Base-by-base conservation (phyloP, 192 early-diverging fungal genomes). In the Dimargaris cristalligena region DNA sequence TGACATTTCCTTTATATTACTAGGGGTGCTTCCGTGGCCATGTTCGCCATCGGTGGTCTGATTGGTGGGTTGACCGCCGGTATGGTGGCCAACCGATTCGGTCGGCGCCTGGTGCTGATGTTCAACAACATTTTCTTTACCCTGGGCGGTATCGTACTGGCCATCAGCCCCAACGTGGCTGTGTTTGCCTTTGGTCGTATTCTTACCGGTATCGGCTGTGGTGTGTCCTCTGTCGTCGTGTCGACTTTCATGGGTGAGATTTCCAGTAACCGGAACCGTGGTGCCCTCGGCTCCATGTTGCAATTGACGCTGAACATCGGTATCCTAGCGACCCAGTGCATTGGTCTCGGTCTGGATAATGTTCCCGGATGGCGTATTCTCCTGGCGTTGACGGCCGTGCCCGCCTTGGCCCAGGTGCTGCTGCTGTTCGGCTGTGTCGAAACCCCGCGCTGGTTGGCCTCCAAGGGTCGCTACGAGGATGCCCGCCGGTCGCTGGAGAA, bases 401-500 rank as follows among this genome's bases (percentile, higher is more conserved):
- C 79, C 13, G 64, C 66, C 23, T 14, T 25, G 13, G 26, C 28
- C 30, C 72, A 72, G 52, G 69, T 76, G 64, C 63, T 50, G 10
- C 61, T 89, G 61, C 71, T 91, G 49, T 78, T 80, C 4, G 76
- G 80, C 44, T 82, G 82, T 49, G 84, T 84, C 56, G 90, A 93
- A 59, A 82, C 81, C 16, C 90, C 90, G 30, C 78, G 80, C 38
- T 87, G 78, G 67, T 70, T 87, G 34, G 65, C 84, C 45, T 78
- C 78, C 33, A 76, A 80, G 66, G 80, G 80, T 56, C 72, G 75
- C 57, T 67, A 74, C 3, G 71, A 80, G 20, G 82, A 84, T 56
- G 82, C 82, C 10, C 71, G 73, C 14, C 30, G 65, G 28, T 46
- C 75, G 0, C 74, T 87, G 58, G 59, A 67, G 41, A 67, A 64